A percentile compares a stretch with the other conserved stretches of the same genome.
These are phyloP conservation scores for Sphagnum contortum DNA, from an alignment of 225 moss, liverwort and hornwort genomes.

Conservation along the genomic window DNA sequence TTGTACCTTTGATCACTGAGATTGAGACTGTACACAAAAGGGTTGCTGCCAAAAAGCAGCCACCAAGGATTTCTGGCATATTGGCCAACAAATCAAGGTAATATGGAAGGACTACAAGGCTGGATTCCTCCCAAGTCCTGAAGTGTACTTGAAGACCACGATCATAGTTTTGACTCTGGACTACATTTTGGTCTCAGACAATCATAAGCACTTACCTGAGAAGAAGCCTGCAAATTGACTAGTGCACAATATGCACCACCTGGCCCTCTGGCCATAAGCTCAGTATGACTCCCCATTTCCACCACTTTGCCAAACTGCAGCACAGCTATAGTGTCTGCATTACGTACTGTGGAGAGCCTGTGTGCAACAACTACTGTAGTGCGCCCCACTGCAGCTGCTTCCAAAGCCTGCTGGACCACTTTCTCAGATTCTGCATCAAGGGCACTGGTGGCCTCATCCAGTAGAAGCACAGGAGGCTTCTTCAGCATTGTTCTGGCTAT, in stretches of 20 bases:
- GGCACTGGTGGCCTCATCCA: constrained; percentile 76
- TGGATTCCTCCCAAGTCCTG: no score
- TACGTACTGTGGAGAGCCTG: constrained; percentile 44
- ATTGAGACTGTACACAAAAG: no score
- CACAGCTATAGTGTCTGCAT: constrained; percentile 53
- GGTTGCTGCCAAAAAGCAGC: no score
- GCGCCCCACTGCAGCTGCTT: constrained; percentile 29
- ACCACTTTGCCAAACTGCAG: constrained; percentile 47
- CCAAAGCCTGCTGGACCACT: constrained; percentile 46
- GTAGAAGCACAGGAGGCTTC: constrained; percentile 45
- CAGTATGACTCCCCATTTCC: constrained; percentile 51
- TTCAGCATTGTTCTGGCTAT: constrained; percentile 66
- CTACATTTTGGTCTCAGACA: no score
- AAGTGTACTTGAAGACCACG: no score
- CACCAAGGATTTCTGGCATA: no score
- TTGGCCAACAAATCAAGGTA: no score
- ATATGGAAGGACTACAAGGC: no score
- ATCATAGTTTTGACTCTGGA: no score
- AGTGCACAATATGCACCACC: constrained; percentile 44
- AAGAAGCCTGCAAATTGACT: constrained; percentile 35
- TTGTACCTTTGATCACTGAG: no score
- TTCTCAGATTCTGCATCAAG: constrained; percentile 57
- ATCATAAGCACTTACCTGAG: constrained; percentile 10
- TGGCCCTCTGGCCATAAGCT: constrained; percentile 34
- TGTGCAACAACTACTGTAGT: constrained; percentile 58